phyloP scores from a whole-genome alignment of 2,329 filamentous ascomycete genomes.

The Uncinocarpus reesii region DNA sequence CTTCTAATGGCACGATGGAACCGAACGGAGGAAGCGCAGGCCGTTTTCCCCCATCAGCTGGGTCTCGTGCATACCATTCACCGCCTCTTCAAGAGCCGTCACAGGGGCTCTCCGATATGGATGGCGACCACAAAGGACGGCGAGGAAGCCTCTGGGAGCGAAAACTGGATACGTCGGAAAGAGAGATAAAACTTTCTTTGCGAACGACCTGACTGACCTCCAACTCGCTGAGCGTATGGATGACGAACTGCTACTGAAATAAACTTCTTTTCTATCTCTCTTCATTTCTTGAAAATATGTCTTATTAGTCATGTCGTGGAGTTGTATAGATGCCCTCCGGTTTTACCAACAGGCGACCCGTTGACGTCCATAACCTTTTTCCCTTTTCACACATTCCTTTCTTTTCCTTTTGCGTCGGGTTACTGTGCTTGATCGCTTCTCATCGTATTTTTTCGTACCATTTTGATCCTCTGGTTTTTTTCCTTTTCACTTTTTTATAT shows the following conservation, averaged over 20 bases:
- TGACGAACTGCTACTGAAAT: no score
- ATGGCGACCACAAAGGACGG: neutral
- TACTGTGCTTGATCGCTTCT: no score
- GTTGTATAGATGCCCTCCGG: neutral
- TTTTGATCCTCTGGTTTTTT: neutral
- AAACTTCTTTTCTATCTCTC: no score
- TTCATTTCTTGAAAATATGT: constrained; percentile 3
- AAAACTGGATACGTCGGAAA: neutral
- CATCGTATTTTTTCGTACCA: neutral
- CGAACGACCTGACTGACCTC: neutral
- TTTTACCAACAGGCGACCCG: neutral
- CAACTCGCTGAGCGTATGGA: no score
- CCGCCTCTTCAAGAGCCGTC: neutral
- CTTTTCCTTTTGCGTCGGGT: no score
- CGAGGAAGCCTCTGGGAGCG: constrained; percentile 2
- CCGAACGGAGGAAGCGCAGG: neutral
- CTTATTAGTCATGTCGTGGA: constrained; percentile 1
- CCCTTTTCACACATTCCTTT: neutral
- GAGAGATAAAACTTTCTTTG: neutral
- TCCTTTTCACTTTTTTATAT: neutral
- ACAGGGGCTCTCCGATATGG: neutral
- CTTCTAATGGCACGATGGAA: neutral
- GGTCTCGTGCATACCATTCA: neutral
- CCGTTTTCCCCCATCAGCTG: neutral
- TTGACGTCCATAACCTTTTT: no score